Conservation (phyloP, 1,284 basidiomycete genomes). For the Sporisorium reilianum region DNA sequence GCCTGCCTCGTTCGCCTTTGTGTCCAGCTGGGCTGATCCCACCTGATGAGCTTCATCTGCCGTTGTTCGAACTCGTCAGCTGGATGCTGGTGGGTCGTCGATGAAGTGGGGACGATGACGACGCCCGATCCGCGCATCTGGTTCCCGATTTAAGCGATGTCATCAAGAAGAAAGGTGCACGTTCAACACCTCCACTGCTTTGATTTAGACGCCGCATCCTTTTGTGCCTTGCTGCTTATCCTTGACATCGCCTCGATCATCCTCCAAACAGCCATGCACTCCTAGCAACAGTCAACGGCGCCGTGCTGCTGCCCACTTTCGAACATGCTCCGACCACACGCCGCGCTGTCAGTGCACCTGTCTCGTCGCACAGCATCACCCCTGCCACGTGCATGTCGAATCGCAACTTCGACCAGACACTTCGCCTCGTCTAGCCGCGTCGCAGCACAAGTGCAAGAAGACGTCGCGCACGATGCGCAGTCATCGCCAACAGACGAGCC, state of each 20-base stretch:
- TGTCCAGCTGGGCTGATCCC: neutral
- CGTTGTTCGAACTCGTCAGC: neutral
- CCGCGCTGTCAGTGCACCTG: neutral
- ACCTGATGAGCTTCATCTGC: slow-evolving; percentile 4
- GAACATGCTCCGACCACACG: neutral
- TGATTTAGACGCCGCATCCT: too few species aligned
- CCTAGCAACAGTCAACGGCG: neutral
- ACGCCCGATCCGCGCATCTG: neutral
- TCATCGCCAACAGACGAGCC: neutral
- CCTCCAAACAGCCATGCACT: neutral
- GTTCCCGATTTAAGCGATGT: slow-evolving; percentile 5
- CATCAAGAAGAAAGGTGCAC: neutral
- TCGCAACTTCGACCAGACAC: neutral
- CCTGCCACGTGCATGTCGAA: neutral
- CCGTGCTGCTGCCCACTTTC: neutral
- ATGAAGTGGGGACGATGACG: slow-evolving; percentile 9
- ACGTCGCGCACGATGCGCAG: neutral
- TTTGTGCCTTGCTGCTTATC: too few species aligned
- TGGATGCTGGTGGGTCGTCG: slow-evolving; percentile 11
- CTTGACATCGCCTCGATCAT: too few species aligned
- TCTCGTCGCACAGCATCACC: neutral
- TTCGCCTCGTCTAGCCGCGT: slow-evolving; percentile 26
- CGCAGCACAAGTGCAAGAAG: slow-evolving; percentile 24
- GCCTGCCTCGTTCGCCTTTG: neutral
- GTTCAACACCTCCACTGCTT: neutral